Evolutionary conservation across 2,329 filamentous ascomycete species (phyloP).

Genomic region (Byssoonygena ceratinophila): DNA sequence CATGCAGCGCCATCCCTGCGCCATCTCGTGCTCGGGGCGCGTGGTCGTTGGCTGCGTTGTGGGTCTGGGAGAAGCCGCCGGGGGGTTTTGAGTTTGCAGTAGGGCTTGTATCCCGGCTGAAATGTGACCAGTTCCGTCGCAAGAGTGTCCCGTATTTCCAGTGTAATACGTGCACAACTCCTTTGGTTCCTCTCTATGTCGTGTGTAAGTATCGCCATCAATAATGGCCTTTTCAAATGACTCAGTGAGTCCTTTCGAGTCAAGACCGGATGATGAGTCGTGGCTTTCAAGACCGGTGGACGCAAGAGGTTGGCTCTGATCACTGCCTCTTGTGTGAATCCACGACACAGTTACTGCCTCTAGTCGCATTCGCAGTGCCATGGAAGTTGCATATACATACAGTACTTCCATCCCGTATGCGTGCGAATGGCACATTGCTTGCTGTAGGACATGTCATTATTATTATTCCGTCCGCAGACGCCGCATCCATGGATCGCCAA

Average conservation of each 20-base stretch:
- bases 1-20: conserved; percentile 12
- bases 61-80: background rate
- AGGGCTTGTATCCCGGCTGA: conserved; percentile 6
- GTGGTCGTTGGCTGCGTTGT: conserved; percentile 3
- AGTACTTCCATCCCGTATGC: background rate
- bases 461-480: background rate
- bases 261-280: too few relatives aligned
- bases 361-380: background rate
- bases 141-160: background rate
- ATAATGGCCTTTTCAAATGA: too few relatives aligned
- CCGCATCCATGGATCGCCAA: background rate
- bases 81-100: background rate
- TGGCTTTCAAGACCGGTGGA: background rate
- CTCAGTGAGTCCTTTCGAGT: too few relatives aligned
- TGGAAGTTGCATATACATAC: conserved; percentile 2
- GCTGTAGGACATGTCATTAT: background rate
- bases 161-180: background rate
- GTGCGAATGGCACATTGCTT: conserved; percentile 1
- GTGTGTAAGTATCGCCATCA: too few relatives aligned
- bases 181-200: too few relatives aligned
- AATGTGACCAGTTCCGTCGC: conserved; percentile 1
- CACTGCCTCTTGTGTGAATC: too few relatives aligned
- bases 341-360: background rate
- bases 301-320: too few relatives aligned
- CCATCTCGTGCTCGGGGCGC: conserved; percentile 11